A percentile compares a stretch with the other conserved stretches of the same genome.
These are phyloP conservation scores for Dittrichia graveolens DNA, from an alignment of 129 eudicot genomes.

Conservation along the genomic window DNA sequence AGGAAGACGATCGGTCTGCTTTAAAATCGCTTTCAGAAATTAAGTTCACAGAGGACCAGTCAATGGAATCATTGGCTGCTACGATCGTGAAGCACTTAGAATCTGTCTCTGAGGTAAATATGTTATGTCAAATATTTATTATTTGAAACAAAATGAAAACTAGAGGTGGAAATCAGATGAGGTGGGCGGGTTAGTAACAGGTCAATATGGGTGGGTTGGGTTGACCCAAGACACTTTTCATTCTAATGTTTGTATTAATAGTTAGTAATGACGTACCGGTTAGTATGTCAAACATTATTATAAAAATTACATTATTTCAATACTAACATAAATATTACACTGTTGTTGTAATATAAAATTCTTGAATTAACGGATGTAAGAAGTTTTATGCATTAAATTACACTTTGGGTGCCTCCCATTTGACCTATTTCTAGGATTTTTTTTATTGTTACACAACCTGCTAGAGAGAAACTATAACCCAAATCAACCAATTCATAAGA, in stretches of 20 bases:
- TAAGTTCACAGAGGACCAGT: conserved; percentile 59
- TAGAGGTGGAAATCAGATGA: background rate
- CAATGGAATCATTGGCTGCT: conserved; percentile 61
- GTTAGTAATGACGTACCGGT: background rate
- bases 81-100: conserved; percentile 61
- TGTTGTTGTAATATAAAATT: too few species aligned
- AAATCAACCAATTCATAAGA: background rate
- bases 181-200: background rate
- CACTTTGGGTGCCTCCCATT: background rate
- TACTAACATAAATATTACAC: background rate
- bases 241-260: background rate
- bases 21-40: conserved; percentile 57
- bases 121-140: background rate
- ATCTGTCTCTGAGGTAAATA: conserved; percentile 57
- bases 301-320: background rate
- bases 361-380: background rate
- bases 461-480: conserved; percentile 1
- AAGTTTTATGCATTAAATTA: background rate
- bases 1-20: conserved; percentile 85
- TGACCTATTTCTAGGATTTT: background rate
- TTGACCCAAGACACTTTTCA: background rate
- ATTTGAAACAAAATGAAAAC: background rate
- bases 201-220: background rate
- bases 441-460: background rate
- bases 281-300: background rate